Percentiles rank a stretch among this genome's conserved stretches.
Evolutionary conservation across 2,329 filamentous ascomycete genomes (phyloP).

Genomic region (Pyrenophora tritici-repentis): DNA sequence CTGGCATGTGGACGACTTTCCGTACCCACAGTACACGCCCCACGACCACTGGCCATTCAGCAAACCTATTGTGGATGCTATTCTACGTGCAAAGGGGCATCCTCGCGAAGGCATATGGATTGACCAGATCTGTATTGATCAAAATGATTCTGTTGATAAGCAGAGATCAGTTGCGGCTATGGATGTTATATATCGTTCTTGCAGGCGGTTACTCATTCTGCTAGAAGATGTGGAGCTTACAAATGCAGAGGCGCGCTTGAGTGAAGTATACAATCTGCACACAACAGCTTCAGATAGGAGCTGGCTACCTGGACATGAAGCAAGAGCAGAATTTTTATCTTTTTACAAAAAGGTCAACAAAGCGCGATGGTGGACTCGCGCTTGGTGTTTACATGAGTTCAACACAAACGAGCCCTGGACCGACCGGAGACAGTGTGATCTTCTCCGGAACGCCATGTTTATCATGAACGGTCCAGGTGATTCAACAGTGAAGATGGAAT

Average conservation of each 20-base stretch:
- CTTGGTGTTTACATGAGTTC: slow-evolving; percentile 27
- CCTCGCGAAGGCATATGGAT: slow-evolving; percentile 25
- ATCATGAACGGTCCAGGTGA: slow-evolving; percentile 17
- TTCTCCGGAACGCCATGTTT: slow-evolving; percentile 19
- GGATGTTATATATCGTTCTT: slow-evolving; percentile 25
- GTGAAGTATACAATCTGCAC: slow-evolving; percentile 1
- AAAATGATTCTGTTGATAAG: slow-evolving; percentile 13
- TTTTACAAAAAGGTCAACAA: slow-evolving; percentile 12
- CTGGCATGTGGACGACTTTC: slow-evolving; percentile 18
- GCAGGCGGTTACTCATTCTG: slow-evolving; percentile 16
- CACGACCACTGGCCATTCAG: slow-evolving; percentile 23
- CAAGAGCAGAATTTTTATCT: neutral
- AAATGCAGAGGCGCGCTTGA: slow-evolving; percentile 7
- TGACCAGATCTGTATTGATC: slow-evolving; percentile 25
- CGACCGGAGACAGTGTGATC: slow-evolving; percentile 11
- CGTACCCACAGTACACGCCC: slow-evolving; percentile 7
- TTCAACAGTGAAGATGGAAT: slow-evolving; percentile 19
- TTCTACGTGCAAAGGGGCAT: slow-evolving; percentile 19
- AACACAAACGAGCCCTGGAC: slow-evolving; percentile 21
- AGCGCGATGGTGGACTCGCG: slow-evolving; percentile 21
- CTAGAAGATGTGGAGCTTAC: slow-evolving; percentile 21
- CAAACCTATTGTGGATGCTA: slow-evolving; percentile 21
- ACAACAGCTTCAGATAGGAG: neutral
- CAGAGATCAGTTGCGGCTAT: slow-evolving; percentile 20
- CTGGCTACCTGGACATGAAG: neutral